These are phyloP conservation scores for Withania somnifera DNA, from an alignment of 305 asterid species.

Conservation along the genomic window DNA sequence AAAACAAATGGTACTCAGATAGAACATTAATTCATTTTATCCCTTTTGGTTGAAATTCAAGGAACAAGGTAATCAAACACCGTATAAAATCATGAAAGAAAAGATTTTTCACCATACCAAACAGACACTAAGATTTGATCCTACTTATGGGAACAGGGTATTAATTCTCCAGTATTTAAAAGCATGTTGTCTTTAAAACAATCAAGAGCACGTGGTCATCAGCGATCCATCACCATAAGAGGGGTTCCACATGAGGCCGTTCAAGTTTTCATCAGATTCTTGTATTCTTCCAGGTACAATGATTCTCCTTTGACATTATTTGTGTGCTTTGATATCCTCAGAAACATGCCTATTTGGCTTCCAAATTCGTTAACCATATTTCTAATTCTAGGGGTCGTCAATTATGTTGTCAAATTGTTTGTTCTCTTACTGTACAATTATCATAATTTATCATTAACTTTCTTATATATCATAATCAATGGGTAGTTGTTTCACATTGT, in stretches of 20 bases:
- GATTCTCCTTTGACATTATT: constrained; percentile 4
- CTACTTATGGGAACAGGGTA: constrained; percentile 36
- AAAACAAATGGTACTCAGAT: background rate
- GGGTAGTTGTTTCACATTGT: background rate
- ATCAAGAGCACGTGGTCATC: constrained; percentile 18
- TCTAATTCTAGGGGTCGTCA: background rate
- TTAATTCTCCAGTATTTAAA: constrained; percentile 72
- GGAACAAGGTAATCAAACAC: background rate
- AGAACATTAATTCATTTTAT: background rate
- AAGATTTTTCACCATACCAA: background rate
- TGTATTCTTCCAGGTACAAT: constrained; percentile 75
- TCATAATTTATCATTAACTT: background rate
- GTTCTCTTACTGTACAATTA: background rate
- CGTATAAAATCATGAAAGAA: background rate
- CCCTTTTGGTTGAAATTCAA: background rate
- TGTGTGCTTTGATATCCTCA: background rate
- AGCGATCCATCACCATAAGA: constrained; percentile 33
- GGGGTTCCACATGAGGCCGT: constrained; percentile 89
- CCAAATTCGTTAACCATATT: background rate
- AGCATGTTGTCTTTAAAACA: constrained; percentile 37
- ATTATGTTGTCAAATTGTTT: background rate
- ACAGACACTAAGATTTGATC: background rate
- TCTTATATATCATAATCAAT: background rate
- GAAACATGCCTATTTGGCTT: background rate
- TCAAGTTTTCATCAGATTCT: constrained; percentile 52